These are phyloP conservation scores for Artomyces pyxidatus DNA, from an alignment of 768 basidiomycete genomes.

Conservation along the genomic window DNA sequence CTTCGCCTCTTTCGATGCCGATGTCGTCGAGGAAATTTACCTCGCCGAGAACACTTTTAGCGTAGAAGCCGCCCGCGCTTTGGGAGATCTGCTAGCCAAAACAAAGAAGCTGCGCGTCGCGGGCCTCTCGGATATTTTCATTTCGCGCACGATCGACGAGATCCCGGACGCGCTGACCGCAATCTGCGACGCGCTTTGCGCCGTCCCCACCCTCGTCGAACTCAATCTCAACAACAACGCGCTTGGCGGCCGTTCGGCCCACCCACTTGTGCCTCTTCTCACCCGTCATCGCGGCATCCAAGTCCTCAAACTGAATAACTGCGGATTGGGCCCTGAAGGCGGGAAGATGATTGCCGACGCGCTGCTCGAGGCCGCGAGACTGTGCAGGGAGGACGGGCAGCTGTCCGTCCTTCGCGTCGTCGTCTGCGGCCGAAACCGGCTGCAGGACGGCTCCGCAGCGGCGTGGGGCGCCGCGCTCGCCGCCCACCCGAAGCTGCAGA, in stretches of 20 bases:
- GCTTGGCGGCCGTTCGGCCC: slow-evolving; percentile 88
- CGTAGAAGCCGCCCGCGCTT: slow-evolving; percentile 74
- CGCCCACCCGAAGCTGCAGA: slow-evolving; percentile 67
- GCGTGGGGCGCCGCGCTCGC: slow-evolving; percentile 84
- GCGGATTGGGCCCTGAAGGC: slow-evolving; percentile 86
- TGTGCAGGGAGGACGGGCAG: slow-evolving; percentile 56
- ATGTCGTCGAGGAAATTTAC: slow-evolving; percentile 73
- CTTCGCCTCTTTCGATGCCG: slow-evolving; percentile 53
- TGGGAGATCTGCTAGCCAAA: slow-evolving; percentile 68
- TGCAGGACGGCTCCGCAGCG: slow-evolving; percentile 79
- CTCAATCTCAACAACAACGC: slow-evolving; percentile 92
- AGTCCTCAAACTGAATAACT: slow-evolving; percentile 88
- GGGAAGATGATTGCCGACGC: slow-evolving; percentile 81
- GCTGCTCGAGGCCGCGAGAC: slow-evolving; percentile 60
- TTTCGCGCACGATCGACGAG: slow-evolving; percentile 87
- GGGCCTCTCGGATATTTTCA: slow-evolving; percentile 95
- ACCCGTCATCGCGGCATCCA: slow-evolving; percentile 71
- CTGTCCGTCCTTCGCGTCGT: slow-evolving; percentile 64
- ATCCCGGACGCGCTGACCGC: slow-evolving; percentile 84
- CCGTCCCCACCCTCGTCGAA: slow-evolving; percentile 72
- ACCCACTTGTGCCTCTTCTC: slow-evolving; percentile 86
- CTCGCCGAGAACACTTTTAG: slow-evolving; percentile 94
- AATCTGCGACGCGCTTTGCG: slow-evolving; percentile 77
- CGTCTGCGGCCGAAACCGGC: slow-evolving; percentile 87
- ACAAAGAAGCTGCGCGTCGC: slow-evolving; percentile 73